These are phyloP conservation scores for Alternaria ventricosa DNA, from an alignment of 2,329 filamentous ascomycete genomes.

Conservation along the genomic window DNA sequence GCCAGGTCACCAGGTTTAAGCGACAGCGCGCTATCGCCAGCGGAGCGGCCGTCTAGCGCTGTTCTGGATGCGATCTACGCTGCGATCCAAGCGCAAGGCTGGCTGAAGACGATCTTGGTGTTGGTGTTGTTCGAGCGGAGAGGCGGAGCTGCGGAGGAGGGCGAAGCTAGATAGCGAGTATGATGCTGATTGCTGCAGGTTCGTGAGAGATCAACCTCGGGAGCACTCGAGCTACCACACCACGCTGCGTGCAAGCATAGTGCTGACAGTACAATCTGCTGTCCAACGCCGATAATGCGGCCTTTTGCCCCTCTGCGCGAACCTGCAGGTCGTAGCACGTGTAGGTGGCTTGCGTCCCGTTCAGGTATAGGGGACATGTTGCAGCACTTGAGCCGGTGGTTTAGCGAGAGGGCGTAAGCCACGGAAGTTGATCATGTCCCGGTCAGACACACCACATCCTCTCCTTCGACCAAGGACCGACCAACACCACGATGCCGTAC, in stretches of 20 bases:
- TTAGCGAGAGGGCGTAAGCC: background rate
- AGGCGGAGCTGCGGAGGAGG: background rate
- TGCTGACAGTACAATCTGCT: background rate
- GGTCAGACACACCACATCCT: background rate
- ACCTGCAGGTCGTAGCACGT: background rate
- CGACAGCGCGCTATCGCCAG: background rate
- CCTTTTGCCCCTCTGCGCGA: background rate
- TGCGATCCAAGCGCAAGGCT: background rate
- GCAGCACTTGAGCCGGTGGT: background rate
- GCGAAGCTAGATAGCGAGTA: background rate
- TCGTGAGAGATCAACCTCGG: background rate
- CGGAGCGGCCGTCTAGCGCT: background rate
- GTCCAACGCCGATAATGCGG: background rate
- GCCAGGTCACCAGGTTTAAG: background rate
- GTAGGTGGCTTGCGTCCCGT: background rate
- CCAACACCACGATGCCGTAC: constrained; percentile 3
- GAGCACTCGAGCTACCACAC: background rate
- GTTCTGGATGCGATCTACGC: background rate
- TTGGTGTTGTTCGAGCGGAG: background rate
- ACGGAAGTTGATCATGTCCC: background rate
- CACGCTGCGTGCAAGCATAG: background rate
- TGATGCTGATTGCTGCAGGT: background rate
- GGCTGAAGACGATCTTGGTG: constrained; percentile 3
- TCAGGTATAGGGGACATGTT: background rate
- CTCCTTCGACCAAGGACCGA: background rate